Percentiles rank a stretch among this genome's conserved stretches.
Conservation (phyloP, 306 rosid species). For the Styphnolobium japonicum region DNA sequence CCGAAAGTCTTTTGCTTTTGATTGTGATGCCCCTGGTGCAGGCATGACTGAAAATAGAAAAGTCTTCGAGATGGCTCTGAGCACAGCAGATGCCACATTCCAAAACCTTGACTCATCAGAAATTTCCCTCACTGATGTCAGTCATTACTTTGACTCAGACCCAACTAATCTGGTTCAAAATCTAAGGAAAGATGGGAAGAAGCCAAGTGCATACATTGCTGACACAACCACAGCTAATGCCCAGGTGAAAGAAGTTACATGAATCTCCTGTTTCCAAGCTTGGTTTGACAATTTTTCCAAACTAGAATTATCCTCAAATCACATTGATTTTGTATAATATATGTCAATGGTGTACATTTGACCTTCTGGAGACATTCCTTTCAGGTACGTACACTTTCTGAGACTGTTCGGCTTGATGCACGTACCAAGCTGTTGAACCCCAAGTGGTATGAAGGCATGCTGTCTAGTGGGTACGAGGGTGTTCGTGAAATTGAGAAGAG, state of each 20-base stretch:
- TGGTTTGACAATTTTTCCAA: background rate
- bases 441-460: constrained; percentile 98
- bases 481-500: constrained; percentile 97
- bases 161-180: constrained; percentile 95
- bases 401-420: constrained; percentile 97
- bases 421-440: constrained; percentile 94
- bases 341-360: background rate
- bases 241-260: constrained; percentile 51
- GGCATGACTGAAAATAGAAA: constrained; percentile 93
- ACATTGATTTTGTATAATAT: background rate
- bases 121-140: constrained; percentile 96
- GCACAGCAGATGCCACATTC: constrained; percentile 99
- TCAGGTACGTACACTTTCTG: constrained; percentile 93
- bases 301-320: background rate
- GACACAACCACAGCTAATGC: constrained; percentile 99
- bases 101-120: constrained; percentile 97
- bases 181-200: constrained; percentile 95
- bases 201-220: constrained; percentile 94
- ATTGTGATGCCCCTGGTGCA: constrained; percentile 84
- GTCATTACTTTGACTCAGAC: constrained; percentile 97
- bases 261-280: constrained; percentile 6
- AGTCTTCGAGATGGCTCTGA: constrained; percentile 97
- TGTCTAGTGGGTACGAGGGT: constrained; percentile 91
- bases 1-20: constrained; percentile 91
- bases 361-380: constrained; percentile 16